phyloP scores from a whole-genome alignment of 495 filamentous ascomycete genomes.

The Cercophora samala region DNA sequence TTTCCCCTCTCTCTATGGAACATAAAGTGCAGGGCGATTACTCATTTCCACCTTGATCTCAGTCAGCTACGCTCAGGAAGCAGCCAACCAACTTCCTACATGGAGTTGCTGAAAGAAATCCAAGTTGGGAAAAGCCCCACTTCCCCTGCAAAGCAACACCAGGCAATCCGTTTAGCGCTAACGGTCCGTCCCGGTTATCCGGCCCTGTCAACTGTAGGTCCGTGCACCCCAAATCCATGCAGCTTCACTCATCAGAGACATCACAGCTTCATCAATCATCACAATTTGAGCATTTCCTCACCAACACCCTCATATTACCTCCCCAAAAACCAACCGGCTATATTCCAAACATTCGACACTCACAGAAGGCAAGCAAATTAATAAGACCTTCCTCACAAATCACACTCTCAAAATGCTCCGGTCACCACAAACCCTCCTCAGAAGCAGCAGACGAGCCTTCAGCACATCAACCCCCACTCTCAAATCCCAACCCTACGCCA shows the following conservation, averaged over 20 bases:
- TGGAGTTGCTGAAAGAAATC: background rate
- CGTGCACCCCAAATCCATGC: no score
- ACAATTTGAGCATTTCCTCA: no score
- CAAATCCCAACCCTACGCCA: background rate
- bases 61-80: background rate
- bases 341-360: background rate
- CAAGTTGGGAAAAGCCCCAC: background rate
- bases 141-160: background rate
- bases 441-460: background rate
- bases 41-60: background rate
- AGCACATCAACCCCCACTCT: background rate
- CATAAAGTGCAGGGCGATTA: background rate
- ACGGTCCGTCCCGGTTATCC: background rate
- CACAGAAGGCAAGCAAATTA: background rate
- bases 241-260: no score
- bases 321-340: no score
- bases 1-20: background rate
- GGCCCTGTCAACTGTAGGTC: no score
- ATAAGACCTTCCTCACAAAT: background rate
- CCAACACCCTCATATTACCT: no score
- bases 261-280: no score
- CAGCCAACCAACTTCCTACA: background rate
- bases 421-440: background rate
- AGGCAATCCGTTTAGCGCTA: background rate
- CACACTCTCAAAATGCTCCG: background rate